A percentile compares a stretch with the other conserved stretches of the same genome.
Conservation (phyloP, 2,329 filamentous ascomycete species). For the Elsinoe australis region DNA sequence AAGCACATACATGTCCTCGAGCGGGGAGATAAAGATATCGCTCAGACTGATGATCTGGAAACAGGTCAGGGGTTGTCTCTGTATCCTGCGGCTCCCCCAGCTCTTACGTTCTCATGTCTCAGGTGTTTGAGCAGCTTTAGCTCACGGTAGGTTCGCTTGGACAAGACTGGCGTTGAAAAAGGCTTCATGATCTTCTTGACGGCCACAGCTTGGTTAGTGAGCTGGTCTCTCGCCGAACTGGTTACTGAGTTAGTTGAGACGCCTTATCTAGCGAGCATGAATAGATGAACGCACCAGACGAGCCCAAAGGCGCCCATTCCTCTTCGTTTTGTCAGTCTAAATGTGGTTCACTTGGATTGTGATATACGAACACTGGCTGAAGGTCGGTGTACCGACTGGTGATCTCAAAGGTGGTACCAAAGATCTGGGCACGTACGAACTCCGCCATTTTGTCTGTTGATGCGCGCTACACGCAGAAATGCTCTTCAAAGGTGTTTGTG, state of each 20-base stretch:
- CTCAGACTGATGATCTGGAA: constrained; percentile 83
- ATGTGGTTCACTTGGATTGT: neutral
- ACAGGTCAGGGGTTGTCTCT: neutral
- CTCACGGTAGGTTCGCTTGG: constrained; percentile 95
- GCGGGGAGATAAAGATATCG: constrained; percentile 98
- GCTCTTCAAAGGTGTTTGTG: neutral
- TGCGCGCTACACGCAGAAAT: neutral
- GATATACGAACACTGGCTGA: constrained; percentile 60
- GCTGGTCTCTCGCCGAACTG: constrained; percentile 89
- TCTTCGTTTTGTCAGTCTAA: constrained; percentile 8
- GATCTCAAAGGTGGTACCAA: constrained; percentile 99
- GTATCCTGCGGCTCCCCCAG: constrained; percentile 18
- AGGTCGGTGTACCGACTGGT: constrained; percentile 97
- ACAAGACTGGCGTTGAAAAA: constrained; percentile 96
- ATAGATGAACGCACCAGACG: no score
- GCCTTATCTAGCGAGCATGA: no score
- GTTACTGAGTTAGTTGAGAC: neutral
- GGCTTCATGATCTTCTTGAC: constrained; percentile 99
- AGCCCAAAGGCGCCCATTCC: constrained; percentile 99
- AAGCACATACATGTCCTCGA: constrained; percentile 93
- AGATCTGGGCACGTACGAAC: constrained; percentile 98
- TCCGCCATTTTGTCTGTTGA: constrained; percentile 72
- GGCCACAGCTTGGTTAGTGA: constrained; percentile 91
- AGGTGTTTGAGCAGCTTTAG: constrained; percentile 96
- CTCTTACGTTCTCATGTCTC: constrained; percentile 82